Percentiles rank a stretch among this genome's conserved stretches.
Conservation (phyloP, 306 rosid species). For the Gynostemma pentaphyllum region DNA sequence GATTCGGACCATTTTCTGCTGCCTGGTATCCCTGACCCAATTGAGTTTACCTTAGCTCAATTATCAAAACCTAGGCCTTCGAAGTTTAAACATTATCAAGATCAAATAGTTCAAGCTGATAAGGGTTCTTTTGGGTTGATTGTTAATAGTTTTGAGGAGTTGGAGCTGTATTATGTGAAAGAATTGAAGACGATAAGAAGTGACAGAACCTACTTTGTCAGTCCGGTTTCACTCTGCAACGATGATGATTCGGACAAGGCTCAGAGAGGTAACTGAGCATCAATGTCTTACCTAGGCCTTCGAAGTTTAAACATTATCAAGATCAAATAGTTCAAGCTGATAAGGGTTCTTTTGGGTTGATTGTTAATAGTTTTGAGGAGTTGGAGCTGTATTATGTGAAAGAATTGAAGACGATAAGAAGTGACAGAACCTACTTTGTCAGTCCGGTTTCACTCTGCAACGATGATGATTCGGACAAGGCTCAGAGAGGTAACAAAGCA, state of each 20-base stretch:
- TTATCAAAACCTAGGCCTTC: not conserved
- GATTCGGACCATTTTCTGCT: slow-evolving; percentile 22
- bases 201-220: too few species aligned
- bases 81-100: too few species aligned
- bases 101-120: too few species aligned
- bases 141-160: too few species aligned
- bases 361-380: slow-evolving; percentile 37
- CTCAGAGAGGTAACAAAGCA: slow-evolving; percentile 34
- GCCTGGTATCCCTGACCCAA: slow-evolving; percentile 22
- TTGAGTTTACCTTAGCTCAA: slow-evolving; percentile 28
- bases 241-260: too few species aligned
- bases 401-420: slow-evolving; percentile 9
- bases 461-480: slow-evolving; percentile 19
- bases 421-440: not conserved
- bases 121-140: too few species aligned
- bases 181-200: too few species aligned
- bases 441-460: slow-evolving; percentile 45
- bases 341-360: slow-evolving; percentile 18
- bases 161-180: too few species aligned
- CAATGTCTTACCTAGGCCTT: not conserved
- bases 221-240: too few species aligned
- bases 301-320: not conserved
- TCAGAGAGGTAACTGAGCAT: too few species aligned
- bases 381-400: slow-evolving; percentile 25
- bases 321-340: slow-evolving; percentile 17